phyloP scores from a whole-genome alignment of 306 rosid genomes.

The Vigna trinervia region DNA sequence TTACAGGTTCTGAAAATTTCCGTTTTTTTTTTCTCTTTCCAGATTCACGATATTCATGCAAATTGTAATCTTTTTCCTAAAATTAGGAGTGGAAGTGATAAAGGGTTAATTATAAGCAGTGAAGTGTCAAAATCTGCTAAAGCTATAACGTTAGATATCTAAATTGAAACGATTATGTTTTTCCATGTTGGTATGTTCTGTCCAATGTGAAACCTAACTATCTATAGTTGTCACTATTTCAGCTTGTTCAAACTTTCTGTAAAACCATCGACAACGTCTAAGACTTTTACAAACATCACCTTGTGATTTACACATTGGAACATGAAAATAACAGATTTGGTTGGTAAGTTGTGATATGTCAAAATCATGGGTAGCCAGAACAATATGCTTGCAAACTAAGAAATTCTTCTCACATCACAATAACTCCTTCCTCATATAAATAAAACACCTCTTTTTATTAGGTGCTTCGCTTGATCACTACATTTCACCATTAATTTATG shows the following conservation, averaged over 20 bases:
- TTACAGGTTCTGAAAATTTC: neutral
- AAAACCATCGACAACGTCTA: neutral
- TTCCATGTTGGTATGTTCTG: conserved; percentile 22
- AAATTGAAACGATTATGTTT: conserved; percentile 32
- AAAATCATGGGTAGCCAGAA: conserved; percentile 36
- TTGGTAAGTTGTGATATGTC: conserved; percentile 44
- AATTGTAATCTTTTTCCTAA: conserved; percentile 13
- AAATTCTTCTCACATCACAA: conserved; percentile 8
- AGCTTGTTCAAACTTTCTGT: neutral
- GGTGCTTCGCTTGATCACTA: conserved; percentile 40
- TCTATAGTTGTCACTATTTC: no score
- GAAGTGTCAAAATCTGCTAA: conserved; percentile 36
- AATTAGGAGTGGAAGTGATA: conserved; percentile 2
- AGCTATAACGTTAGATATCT: conserved; percentile 8
- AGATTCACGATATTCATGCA: conserved; percentile 28
- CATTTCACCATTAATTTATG: conserved; percentile 34
- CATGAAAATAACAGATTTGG: conserved; percentile 26
- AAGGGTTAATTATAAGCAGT: neutral
- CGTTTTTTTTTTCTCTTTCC: conserved; percentile 6
- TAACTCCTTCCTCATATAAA: neutral
- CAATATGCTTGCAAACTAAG: conserved; percentile 41
- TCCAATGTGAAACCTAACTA: neutral
- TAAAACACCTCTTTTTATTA: conserved; percentile 21
- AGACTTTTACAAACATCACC: neutral
- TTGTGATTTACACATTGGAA: conserved; percentile 25